A percentile compares a stretch with the other conserved stretches of the same genome.
These are phyloP conservation scores for Dentipellis sp. DNA, from an alignment of 768 basidiomycete species.

Conservation along the genomic window DNA sequence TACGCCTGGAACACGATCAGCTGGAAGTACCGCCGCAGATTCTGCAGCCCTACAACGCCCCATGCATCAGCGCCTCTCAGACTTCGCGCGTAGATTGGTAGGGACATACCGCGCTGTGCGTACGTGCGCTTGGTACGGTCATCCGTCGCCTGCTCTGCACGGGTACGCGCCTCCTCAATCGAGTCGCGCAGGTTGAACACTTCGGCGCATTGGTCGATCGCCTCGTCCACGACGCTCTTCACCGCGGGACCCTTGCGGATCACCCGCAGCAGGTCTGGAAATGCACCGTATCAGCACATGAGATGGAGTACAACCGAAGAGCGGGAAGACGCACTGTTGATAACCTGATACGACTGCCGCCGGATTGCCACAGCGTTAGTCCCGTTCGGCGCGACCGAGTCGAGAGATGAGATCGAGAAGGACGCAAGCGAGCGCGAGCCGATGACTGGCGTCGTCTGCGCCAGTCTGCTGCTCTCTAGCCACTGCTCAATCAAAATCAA, in stretches of 20 bases:
- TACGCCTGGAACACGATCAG: conserved; percentile 88
- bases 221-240: conserved; percentile 79
- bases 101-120: conserved; percentile 57
- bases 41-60: conserved; percentile 50
- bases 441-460: conserved; percentile 28
- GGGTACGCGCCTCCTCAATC: conserved; percentile 75
- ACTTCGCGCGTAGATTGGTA: neutral
- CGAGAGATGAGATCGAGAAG: conserved; percentile 28
- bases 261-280: conserved; percentile 70
- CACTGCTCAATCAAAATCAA: conserved; percentile 79
- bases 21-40: conserved; percentile 77
- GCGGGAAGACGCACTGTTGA: conserved; percentile 68
- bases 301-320: neutral
- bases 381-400: conserved; percentile 15
- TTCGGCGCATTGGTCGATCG: conserved; percentile 77
- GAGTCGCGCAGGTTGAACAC: conserved; percentile 82
- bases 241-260: conserved; percentile 80
- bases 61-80: conserved; percentile 5
- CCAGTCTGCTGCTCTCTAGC: conserved; percentile 38
- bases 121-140: conserved; percentile 56
- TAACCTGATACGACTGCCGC: conserved; percentile 71
- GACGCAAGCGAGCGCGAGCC: conserved; percentile 36
- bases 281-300: conserved; percentile 6
- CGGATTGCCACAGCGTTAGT: conserved; percentile 6
- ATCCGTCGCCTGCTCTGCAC: conserved; percentile 70